Evolutionary conservation across 2,329 filamentous ascomycete species (phyloP).

Genomic region (Trichoderma oligosporum): DNA sequence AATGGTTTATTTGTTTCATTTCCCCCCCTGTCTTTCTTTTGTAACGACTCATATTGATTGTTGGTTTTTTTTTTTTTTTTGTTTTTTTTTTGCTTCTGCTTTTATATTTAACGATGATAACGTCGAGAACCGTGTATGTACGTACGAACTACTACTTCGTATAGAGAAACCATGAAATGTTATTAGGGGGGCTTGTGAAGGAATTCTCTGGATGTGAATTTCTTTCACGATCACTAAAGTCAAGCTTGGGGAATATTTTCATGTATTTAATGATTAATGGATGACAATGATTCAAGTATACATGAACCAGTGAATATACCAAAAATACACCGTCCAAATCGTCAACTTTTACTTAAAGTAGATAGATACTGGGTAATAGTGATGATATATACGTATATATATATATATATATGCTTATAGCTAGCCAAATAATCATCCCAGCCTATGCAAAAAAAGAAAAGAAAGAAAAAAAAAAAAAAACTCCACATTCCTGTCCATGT

Average conservation of each 20-base stretch:
- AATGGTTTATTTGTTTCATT: not conserved
- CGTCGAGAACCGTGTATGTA: too few species aligned
- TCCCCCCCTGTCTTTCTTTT: not conserved
- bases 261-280: not conserved
- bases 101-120: not conserved
- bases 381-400: too few species aligned
- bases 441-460: too few species aligned
- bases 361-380: too few species aligned
- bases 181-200: too few species aligned
- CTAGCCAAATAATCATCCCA: not conserved
- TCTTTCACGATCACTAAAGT: too few species aligned
- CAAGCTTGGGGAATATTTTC: too few species aligned
- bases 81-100: not conserved
- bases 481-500: not conserved
- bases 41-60: too few species aligned
- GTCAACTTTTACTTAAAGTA: not conserved
- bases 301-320: not conserved
- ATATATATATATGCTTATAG: not conserved
- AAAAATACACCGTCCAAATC: not conserved
- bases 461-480: not conserved
- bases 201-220: too few species aligned
- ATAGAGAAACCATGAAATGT: too few species aligned
- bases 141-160: too few species aligned
- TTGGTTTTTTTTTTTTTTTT: not conserved
- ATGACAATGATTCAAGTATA: not conserved